Conservation (phyloP, 2,329 filamentous ascomycete species). For the Lojkania enalia region DNA sequence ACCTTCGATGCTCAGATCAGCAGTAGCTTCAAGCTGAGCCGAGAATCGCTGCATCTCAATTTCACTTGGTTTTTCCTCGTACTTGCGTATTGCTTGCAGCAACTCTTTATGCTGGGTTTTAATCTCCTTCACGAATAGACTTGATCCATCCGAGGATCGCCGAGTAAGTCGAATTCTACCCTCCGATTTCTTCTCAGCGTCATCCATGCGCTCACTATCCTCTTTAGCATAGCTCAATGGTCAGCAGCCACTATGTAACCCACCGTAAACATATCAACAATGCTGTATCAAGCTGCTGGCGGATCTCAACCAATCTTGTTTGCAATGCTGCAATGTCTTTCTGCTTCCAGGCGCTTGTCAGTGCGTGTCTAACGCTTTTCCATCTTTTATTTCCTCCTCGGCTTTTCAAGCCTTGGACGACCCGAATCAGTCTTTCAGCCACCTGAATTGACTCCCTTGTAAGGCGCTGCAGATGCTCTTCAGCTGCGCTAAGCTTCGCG, state of each 20-base stretch:
- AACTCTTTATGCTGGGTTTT: not conserved
- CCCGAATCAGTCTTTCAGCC: not conserved
- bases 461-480: not conserved
- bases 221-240: not conserved
- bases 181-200: not conserved
- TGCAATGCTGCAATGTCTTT: conserved; percentile 4
- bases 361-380: conserved; percentile 9
- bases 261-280: not conserved
- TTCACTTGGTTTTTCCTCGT: not conserved
- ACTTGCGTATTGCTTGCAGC: not conserved
- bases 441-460: not conserved
- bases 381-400: not conserved
- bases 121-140: not conserved
- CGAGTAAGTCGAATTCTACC: not conserved
- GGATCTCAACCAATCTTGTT: conserved; percentile 1
- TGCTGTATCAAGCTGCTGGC: not conserved
- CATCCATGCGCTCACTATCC: not conserved
- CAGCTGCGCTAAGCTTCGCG: not conserved
- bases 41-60: not conserved
- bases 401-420: not conserved
- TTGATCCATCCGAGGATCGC: not conserved
- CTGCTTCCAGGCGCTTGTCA: conserved; percentile 7
- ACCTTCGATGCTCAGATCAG: not conserved
- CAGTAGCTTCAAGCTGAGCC: not conserved
- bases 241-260: not conserved